phyloP scores from a whole-genome alignment of 1,284 basidiomycete species.

The Exobasidium cylindrosporum region DNA sequence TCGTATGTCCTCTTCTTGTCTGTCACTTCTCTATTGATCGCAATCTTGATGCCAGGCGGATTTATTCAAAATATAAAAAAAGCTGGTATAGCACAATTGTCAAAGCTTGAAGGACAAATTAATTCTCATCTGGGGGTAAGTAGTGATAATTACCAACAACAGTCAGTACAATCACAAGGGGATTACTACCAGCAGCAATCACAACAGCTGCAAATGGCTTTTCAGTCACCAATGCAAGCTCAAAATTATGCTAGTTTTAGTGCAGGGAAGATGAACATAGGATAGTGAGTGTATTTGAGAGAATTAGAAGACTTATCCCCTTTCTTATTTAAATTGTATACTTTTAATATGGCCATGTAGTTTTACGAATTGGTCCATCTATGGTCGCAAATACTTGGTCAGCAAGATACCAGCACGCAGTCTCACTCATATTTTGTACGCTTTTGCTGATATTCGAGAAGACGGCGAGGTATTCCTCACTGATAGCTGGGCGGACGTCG shows the following conservation, averaged over 20 bases:
- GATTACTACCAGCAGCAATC: no score
- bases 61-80: neutral
- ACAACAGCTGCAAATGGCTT: neutral
- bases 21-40: neutral
- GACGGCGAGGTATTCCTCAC: conserved; percentile 65
- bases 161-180: neutral
- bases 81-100: neutral
- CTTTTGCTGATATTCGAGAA: conserved; percentile 78
- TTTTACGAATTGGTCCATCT: conserved; percentile 16
- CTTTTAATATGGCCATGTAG: no score
- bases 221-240: neutral
- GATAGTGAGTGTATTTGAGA: no score
- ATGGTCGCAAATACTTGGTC: conserved; percentile 9
- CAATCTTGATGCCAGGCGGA: neutral
- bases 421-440: conserved; percentile 79
- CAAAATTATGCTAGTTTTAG: neutral
- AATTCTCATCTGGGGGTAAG: no score
- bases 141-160: no score
- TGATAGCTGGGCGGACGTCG: conserved; percentile 76
- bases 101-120: neutral
- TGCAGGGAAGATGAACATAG: neutral
- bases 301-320: no score
- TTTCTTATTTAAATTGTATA: no score
- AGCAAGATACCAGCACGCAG: conserved; percentile 2
- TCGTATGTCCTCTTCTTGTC: neutral